Evolutionary conservation across 768 basidiomycete genomes (phyloP).

Genomic region (Xerocomellus dryophilus): DNA sequence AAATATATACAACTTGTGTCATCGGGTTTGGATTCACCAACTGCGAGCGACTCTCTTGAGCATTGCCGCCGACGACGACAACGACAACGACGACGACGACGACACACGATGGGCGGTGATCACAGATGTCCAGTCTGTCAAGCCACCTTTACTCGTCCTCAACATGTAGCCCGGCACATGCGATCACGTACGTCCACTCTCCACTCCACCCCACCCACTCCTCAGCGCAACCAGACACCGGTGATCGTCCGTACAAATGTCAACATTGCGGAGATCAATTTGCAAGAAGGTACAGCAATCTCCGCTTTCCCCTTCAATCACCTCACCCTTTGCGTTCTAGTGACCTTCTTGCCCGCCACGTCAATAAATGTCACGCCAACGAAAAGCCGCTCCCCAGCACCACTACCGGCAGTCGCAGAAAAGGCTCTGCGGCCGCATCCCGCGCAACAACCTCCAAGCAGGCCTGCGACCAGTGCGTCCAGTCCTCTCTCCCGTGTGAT

Average conservation of each 20-base stretch:
- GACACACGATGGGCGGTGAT: conserved; percentile 63
- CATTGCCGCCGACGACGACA: conserved; percentile 14
- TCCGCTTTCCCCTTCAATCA: conserved; percentile 5
- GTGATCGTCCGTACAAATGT: conserved; percentile 87
- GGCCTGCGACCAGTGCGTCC: conserved; percentile 83
- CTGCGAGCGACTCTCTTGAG: conserved; percentile 20
- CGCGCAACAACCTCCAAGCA: conserved; percentile 78
- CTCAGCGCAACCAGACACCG: conserved; percentile 57
- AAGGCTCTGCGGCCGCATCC: conserved; percentile 63
- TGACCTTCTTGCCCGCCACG: conserved; percentile 80
- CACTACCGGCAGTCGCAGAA: conserved; percentile 47
- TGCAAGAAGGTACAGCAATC: conserved; percentile 61
- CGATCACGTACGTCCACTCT: conserved; percentile 68
- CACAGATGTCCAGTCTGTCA: conserved; percentile 87
- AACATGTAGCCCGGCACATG: conserved; percentile 90
- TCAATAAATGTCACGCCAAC: conserved; percentile 84
- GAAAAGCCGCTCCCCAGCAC: conserved; percentile 51
- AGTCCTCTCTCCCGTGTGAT: conserved; percentile 71
- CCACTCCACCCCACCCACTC: conserved; percentile 22
- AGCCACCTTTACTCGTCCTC: conserved; percentile 83
- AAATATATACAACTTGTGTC: conserved; percentile 41
- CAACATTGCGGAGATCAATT: conserved; percentile 88
- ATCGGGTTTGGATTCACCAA: conserved; percentile 30
- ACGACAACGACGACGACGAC: background rate
- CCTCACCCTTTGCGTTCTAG: conserved; percentile 35